Evolutionary conservation across 306 rosid genomes (phyloP), one percentile per base, ranked within the genome.

Genomic region (Castanospermum australe): DNA sequence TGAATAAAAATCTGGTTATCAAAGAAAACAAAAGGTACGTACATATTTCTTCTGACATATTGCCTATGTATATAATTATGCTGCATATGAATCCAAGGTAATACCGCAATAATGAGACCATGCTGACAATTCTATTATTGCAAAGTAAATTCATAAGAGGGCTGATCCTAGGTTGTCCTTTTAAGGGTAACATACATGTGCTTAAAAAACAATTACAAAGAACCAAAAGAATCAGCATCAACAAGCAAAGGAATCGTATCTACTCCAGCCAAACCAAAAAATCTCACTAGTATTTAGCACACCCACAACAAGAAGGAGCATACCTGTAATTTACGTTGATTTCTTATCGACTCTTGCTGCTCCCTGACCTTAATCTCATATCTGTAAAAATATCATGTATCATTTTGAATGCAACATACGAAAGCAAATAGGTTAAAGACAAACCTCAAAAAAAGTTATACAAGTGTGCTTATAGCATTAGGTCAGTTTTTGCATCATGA

Each of bases 291-390:
- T 25, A 61, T 78, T 71, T 60, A 14, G 22, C 83, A 42, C 61
- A 72, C 22, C 20, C 10, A 57, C 59, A 59, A 51, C 83, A 61
- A 63, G 48, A 56, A 71, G 75, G 41, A 62, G 67, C 39, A 79
- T 84, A 93, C 99, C 93, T 95, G 99, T 60, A 44, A 81, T 81
- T 88, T 90, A 67, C 99, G 86, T 82, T 95, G 84, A 85, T 86
- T 91, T 86, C 99, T 89, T 75, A 93, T 83, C 44, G 56, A 68
- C 87, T 89, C 99, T 52, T 95, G 98, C 81, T 95, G 99, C 88
- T 93, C 98, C 86, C 94, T 90, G 78, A 93, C 8, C 87, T 95
- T 95, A 14, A 95, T 95, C 85, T 95, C 94, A 72, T 93, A 95
- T 75, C 99, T 95, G 89, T 78, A 78, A 78, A 74, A 84, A 24